Base-by-base conservation (phyloP, 345 rosid genomes). In the Hibiscus mutabilis region DNA sequence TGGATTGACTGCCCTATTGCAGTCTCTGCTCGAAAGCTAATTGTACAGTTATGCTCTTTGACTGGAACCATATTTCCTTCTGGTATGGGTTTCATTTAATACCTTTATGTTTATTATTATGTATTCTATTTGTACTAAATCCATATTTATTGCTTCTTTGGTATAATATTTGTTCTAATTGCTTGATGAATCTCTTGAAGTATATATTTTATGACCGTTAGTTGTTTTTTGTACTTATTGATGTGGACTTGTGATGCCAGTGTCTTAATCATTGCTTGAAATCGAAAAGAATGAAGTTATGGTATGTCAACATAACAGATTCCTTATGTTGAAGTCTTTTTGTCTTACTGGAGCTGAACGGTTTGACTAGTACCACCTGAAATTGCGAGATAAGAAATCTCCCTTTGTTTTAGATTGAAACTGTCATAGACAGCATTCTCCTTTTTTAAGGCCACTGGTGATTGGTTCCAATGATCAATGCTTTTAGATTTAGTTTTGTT, bases 1-100 rank as follows among this genome's bases (percentile, higher is more conserved):
- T 95, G 97, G 96, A 85, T 86, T 69, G 99, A 95, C 81, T 89
- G 93, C 79, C 97, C 93, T 59, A 82, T 95, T 78, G 97, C 99
- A 42, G 88, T 95, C 76, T 85, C 99, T 79, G 90, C 97, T 77
- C 88, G 97, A 77, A 95, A 90, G 84, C 93, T 92, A 76, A 87
- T 95, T 61, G 88, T 95, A 65, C 99, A 92, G 66, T 84, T 92
- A 75, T 95, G 96, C 86, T 89, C 91, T 77, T 80, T 95, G 82
- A 83, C 96, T 52, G 97, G 97, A 69, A 80, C 84, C 35, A 74
- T 95, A 75, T 95, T 95, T 85, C 79, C 86, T 73, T 82, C 92
- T 72, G 84, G 97, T 92, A 85, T n/a, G 83, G 75, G 57, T 60
- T 77, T 46, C 46, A 68, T 53, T 63, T 6, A 51, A 24, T 52